Evolutionary conservation across 2,329 filamentous ascomycete species (phyloP), one percentile per base, ranked within the genome.

Genomic region (Tolypocladium tropicale): DNA sequence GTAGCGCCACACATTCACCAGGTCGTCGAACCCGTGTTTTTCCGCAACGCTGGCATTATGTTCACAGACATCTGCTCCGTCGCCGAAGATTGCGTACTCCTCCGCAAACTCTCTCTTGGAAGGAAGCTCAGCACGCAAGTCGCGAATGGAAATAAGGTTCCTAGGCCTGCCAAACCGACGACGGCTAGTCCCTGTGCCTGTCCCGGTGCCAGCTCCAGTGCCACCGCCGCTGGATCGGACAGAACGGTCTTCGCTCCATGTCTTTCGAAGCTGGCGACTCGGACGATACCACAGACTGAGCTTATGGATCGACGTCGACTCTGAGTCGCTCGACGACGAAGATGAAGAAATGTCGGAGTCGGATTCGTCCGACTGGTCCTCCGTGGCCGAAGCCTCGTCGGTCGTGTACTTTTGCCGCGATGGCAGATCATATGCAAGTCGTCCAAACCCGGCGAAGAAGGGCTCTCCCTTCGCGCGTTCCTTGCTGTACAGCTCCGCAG

Each of bases 1-100:
- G 61, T 96, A 86, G 52, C 82, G 83, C 94, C 94, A 99, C 7
- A 95, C 82, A 62, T 90, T 83, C 30, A 88, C 86, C 33, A 95
- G 72, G 60, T 96, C 89, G 16, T 77, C 69, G 60, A 83, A 81
- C 5, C 86, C 89, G 62, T 87, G 79, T 59, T 83, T 85, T 61
- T 84, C 79, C 10, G 93, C 92, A 50, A 95, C 84, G 1, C 74
- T 73, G 10, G 91, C 89, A 68, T 99, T 99, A 64, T 95, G 87
- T 49, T 82, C 78, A 70, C 93, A 97, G 4, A 96, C 84, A 39
- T 87, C 81, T n/a, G 84, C 81, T 1, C 88, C 87, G 58, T 91
- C 84, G 4, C 91, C 91, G 67, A 94, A 92, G 16, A 96, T 88
- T 28, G 80, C 81, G 70, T 97, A 99, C 61, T 88, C 82, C 56